phyloP scores from a whole-genome alignment of 192 early-diverging fungal genomes.

The Lobosporangium transversale region DNA sequence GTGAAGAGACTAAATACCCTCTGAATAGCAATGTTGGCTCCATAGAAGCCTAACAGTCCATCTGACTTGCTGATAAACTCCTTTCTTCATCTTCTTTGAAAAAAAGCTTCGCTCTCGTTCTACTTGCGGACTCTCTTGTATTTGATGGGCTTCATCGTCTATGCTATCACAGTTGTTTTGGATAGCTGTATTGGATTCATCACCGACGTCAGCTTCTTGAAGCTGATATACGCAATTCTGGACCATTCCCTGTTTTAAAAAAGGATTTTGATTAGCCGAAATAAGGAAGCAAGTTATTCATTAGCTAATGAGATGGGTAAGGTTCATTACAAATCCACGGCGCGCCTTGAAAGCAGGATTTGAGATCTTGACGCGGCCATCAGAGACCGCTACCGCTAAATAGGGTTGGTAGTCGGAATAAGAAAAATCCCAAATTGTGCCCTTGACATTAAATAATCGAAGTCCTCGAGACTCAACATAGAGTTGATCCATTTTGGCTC shows the following conservation, averaged over 20 bases:
- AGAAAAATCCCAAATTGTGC: slow-evolving; percentile 46
- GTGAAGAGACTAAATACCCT: slow-evolving; percentile 8
- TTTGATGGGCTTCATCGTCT: too few relatives aligned
- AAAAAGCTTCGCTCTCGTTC: too few relatives aligned
- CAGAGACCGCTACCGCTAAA: slow-evolving; percentile 33
- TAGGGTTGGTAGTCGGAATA: slow-evolving; percentile 45
- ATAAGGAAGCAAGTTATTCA: neutral
- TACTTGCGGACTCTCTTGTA: too few relatives aligned
- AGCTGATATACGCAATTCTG: slow-evolving; percentile 42
- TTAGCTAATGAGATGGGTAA: too few relatives aligned
- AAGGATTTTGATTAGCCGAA: neutral
- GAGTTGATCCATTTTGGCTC: slow-evolving; percentile 33
- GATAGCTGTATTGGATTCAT: too few relatives aligned
- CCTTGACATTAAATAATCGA: slow-evolving; percentile 28
- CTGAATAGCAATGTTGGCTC: slow-evolving; percentile 34
- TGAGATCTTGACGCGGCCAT: slow-evolving; percentile 28
- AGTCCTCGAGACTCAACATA: slow-evolving; percentile 31
- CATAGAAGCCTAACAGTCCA: slow-evolving; percentile 19
- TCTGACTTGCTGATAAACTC: slow-evolving; percentile 27
- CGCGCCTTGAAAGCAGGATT: slow-evolving; percentile 36
- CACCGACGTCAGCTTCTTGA: neutral
- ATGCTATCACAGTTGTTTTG: neutral
- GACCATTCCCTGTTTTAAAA: slow-evolving; percentile 40
- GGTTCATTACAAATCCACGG: slow-evolving; percentile 45
- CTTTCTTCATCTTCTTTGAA: slow-evolving; percentile 15